A percentile compares a stretch with the other conserved stretches of the same genome.
These are phyloP conservation scores for Paramecium bursaria DNA, from an alignment of 73 alveolate species.

Conservation along the genomic window DNA sequence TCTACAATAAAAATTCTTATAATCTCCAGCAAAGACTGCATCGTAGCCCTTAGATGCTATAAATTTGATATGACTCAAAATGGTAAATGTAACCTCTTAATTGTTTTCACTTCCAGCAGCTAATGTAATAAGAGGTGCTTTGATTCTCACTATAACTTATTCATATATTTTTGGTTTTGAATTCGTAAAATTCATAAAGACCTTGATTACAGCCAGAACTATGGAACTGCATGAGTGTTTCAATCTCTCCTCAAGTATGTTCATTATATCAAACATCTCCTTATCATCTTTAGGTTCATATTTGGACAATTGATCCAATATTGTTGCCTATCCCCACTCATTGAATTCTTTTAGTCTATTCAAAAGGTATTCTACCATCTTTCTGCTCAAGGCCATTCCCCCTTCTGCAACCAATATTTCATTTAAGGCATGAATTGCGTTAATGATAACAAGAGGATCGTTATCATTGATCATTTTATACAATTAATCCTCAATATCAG, in stretches of 20 bases:
- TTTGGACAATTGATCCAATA: slow-evolving; percentile 88
- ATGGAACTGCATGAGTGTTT: slow-evolving; percentile 94
- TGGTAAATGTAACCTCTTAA: slow-evolving; percentile 92
- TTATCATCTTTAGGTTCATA: slow-evolving; percentile 92
- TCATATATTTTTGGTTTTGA: slow-evolving; percentile 85
- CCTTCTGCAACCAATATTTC: slow-evolving; percentile 97
- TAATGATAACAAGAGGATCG: slow-evolving; percentile 94
- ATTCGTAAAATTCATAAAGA: slow-evolving; percentile 93
- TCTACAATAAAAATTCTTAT: slow-evolving; percentile 95
- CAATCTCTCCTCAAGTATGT: slow-evolving; percentile 96
- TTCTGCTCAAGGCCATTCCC: slow-evolving; percentile 91
- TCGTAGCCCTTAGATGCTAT: slow-evolving; percentile 59
- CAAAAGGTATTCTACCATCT: slow-evolving; percentile 89
- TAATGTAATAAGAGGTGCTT: slow-evolving; percentile 96
- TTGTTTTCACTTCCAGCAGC: slow-evolving; percentile 93
- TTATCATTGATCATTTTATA: slow-evolving; percentile 92
- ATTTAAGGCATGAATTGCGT: slow-evolving; percentile 91
- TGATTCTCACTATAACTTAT: slow-evolving; percentile 91
- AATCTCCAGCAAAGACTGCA: slow-evolving; percentile 84
- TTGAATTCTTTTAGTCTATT: slow-evolving; percentile 93
- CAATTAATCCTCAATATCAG: slow-evolving; percentile 87
- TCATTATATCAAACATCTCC: slow-evolving; percentile 96
- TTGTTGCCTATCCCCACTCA: slow-evolving; percentile 97
- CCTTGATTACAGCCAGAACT: slow-evolving; percentile 96
- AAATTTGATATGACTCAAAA: slow-evolving; percentile 92